Percentiles rank a stretch among this genome's conserved stretches.
These are phyloP conservation scores for Phlebiopsis gigantea DNA, from an alignment of 768 basidiomycete species.

Conservation along the genomic window DNA sequence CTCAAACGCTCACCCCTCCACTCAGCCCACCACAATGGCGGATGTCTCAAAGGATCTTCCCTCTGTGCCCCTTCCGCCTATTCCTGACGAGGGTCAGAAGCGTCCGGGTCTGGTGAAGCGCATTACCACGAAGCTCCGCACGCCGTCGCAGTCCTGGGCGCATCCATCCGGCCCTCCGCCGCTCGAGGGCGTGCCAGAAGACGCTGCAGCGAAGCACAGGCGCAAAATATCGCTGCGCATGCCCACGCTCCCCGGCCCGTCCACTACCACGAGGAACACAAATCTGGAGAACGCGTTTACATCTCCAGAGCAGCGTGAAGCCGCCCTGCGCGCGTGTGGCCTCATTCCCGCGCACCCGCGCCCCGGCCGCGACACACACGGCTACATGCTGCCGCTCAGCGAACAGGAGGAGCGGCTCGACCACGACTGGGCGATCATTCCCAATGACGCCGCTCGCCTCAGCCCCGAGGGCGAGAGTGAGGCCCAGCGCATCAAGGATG, in stretches of 20 bases:
- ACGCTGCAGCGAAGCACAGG: not conserved
- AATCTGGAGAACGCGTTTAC: slow-evolving; percentile 12
- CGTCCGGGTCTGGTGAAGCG: slow-evolving; percentile 11
- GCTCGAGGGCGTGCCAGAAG: not conserved
- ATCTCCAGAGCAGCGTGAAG: slow-evolving; percentile 29
- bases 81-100: not conserved
- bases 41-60: slow-evolving; percentile 9
- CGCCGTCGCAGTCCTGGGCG: slow-evolving; percentile 8
- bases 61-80: not conserved
- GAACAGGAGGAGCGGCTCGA: slow-evolving; percentile 16
- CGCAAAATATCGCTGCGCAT: slow-evolving; percentile 5
- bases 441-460: not conserved
- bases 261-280: not conserved
- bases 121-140: slow-evolving; percentile 10
- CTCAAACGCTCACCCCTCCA: not conserved
- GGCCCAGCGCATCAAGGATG: slow-evolving; percentile 13
- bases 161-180: not conserved
- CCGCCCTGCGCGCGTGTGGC: slow-evolving; percentile 57
- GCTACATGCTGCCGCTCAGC: slow-evolving; percentile 13
- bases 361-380: slow-evolving; percentile 9
- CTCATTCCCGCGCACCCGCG: slow-evolving; percentile 35
- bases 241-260: slow-evolving; percentile 1
- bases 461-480: slow-evolving; percentile 12
- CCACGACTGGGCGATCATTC: slow-evolving; percentile 2
- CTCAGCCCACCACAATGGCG: not conserved